A percentile compares a stretch with the other conserved stretches of the same genome.
Conservation (phyloP, 352 stramenopile genomes). For the Pythium catenulatum region DNA sequence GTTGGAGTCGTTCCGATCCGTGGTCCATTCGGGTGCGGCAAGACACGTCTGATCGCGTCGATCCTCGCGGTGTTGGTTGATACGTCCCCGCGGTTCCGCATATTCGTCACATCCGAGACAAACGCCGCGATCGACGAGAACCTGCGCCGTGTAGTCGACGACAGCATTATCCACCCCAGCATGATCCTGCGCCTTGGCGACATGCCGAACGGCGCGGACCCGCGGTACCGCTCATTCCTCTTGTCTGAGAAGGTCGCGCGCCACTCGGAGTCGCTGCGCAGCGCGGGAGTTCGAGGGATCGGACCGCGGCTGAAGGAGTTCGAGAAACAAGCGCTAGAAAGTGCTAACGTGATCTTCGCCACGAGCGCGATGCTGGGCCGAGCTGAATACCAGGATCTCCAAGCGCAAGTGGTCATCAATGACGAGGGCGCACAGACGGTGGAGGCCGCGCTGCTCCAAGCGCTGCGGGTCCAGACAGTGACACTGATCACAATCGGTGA, state of each 20-base stretch:
- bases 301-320: too few species aligned
- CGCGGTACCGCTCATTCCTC: too few species aligned
- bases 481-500: neutral
- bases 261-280: too few species aligned
- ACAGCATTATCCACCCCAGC: too few species aligned
- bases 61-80: neutral
- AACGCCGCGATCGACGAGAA: neutral
- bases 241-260: too few species aligned
- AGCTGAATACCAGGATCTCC: neutral
- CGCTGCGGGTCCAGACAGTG: neutral
- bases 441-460: neutral
- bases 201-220: too few species aligned
- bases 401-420: slow-evolving; percentile 13
- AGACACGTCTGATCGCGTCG: neutral
- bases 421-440: slow-evolving; percentile 3
- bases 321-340: too few species aligned
- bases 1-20: neutral
- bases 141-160: neutral
- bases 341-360: neutral
- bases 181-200: too few species aligned
- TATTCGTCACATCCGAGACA: neutral
- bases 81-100: neutral
- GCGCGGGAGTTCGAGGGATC: too few species aligned
- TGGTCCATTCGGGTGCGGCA: neutral
- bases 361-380: neutral